Evolutionary conservation across 768 basidiomycete genomes (phyloP), one percentile per base, ranked within the genome.

Genomic region (Auriculariales sp.): DNA sequence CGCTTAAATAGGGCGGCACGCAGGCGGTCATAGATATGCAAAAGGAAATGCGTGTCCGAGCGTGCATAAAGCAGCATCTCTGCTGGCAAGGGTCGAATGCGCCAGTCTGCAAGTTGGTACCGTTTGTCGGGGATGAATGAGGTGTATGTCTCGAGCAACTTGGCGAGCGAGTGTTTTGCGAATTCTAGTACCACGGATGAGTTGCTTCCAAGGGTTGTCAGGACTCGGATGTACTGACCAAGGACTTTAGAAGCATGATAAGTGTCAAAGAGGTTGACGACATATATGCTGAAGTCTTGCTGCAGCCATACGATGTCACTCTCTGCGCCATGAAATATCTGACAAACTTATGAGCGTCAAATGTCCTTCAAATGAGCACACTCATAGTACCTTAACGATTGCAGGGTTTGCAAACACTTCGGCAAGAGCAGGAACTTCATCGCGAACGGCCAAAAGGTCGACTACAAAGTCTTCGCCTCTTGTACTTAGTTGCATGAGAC

Each of bases 61-160:
- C 91, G 83, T 2, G 95, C 95, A 61, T 98, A 99, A 48, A 75
- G 68, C 17, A 90, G 66, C 92, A 99, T 95, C 56, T 89, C 92
- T 47, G 75, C 64, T 0, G 91, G 83, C 3, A 98, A 67, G 0
- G 94, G 94, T 49, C 91, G 76, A 56, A 97, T 88, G 24, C 95
- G 79, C 95, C 95, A 99, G 63, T 99, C 95, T 9, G 94, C 95
- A 4, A 94, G 71, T 59, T 97, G 95, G 60, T 94, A 98, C 28
- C 89, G 78, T 66, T 99, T 99, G 68, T 98, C 94, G 0, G 94
- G 79, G 5, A 74, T 72, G 57, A 91, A 92, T 58, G 90, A 81
- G 59, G 89, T 93, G 59, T 89, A 97, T 70, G 83, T 81, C 56
- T 83, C 79, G 6, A 98, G 74, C 11, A 98, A 71, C 35, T 79